A percentile compares a stretch with the other conserved stretches of the same genome.
Conservation (phyloP, 352 stramenopile genomes). For the Pythium rhizo-oryzae region DNA sequence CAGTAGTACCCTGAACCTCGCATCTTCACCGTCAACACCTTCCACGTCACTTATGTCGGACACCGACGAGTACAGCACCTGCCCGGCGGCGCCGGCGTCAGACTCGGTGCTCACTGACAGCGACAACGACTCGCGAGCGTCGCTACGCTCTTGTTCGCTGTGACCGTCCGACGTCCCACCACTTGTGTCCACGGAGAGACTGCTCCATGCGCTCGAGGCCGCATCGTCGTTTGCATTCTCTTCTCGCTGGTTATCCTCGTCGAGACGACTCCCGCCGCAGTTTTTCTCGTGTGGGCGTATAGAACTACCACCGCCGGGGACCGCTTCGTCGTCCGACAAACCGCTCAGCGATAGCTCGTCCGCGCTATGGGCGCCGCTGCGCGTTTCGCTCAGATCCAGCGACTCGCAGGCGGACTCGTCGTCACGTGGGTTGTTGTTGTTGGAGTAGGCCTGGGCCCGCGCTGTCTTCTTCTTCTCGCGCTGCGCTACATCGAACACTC, state of each 20-base stretch:
- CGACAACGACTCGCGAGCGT: conserved; percentile 8
- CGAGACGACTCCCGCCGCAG: not conserved
- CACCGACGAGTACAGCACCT: not conserved
- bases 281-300: not conserved
- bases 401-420: conserved; percentile 8
- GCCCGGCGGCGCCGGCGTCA: not conserved
- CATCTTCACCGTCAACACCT: not conserved
- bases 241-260: conserved; percentile 1
- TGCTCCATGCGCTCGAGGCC: not conserved
- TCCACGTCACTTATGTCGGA: not conserved
- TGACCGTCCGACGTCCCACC: not conserved
- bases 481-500: not conserved
- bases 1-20: not conserved
- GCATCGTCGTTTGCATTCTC: not conserved
- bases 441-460: not conserved
- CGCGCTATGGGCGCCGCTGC: not conserved
- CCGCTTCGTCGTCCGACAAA: not conserved
- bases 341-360: conserved; percentile 2
- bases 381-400: not conserved
- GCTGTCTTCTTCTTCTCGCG: not conserved
- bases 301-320: too few relatives aligned
- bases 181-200: conserved; percentile 1
- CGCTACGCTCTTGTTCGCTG: too few relatives aligned
- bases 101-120: conserved; percentile 13
- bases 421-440: not conserved